These are phyloP conservation scores for Apiotrichum mycotoxinovorans DNA, from an alignment of 1,284 basidiomycete genomes.

Conservation along the genomic window DNA sequence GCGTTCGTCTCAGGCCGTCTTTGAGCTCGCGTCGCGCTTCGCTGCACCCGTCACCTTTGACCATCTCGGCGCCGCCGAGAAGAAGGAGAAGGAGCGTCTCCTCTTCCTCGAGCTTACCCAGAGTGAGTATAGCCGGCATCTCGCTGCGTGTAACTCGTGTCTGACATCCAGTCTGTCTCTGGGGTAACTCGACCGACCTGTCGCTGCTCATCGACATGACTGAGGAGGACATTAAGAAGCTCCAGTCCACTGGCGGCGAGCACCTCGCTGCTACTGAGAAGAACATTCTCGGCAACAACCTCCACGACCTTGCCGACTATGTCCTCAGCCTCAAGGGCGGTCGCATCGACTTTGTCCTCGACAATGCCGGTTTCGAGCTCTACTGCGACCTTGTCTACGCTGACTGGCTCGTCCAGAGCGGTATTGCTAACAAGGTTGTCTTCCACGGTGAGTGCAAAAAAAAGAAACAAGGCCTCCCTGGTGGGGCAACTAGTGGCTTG, in stretches of 20 bases:
- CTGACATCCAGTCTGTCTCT: constrained; percentile 67
- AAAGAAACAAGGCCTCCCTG: too few species aligned
- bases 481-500: not conserved
- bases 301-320: constrained; percentile 75
- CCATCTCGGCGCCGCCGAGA: constrained; percentile 51
- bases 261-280: constrained; percentile 93
- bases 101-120: constrained; percentile 95
- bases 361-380: constrained; percentile 72
- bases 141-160: not conserved
- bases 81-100: constrained; percentile 71
- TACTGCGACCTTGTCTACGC: constrained; percentile 97
- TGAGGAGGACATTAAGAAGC: constrained; percentile 93
- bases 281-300: constrained; percentile 59
- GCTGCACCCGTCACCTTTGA: constrained; percentile 69
- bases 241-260: constrained; percentile 96
- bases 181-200: constrained; percentile 96
- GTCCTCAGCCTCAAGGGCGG: constrained; percentile 73
- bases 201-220: constrained; percentile 97
- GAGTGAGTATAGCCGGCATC: constrained; percentile 50
- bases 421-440: constrained; percentile 75
- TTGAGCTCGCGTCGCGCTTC: constrained; percentile 90
- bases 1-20: constrained; percentile 86
- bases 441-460: constrained; percentile 69
- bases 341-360: constrained; percentile 75
- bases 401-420: constrained; percentile 77